Evolutionary conservation across 306 rosid species (phyloP).

Genomic region (Castanea crenata): DNA sequence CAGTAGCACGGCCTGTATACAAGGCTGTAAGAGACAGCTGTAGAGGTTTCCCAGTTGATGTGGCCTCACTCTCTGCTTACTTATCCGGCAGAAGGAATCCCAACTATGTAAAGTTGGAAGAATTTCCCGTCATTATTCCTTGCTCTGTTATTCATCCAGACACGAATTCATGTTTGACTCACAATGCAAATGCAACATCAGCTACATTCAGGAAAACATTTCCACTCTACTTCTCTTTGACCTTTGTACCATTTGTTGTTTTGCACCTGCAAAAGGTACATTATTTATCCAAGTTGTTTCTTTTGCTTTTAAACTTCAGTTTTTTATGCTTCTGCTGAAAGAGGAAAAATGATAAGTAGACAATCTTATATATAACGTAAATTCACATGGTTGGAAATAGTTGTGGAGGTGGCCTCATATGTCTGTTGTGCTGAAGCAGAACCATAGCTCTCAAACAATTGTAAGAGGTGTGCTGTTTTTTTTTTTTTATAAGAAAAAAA

Average conservation of each 20-base stretch:
- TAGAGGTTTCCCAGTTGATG: slow-evolving; percentile 75
- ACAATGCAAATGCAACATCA: slow-evolving; percentile 69
- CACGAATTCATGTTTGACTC: slow-evolving; percentile 77
- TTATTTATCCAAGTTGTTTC: slow-evolving; percentile 16
- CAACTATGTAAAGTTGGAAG: slow-evolving; percentile 63
- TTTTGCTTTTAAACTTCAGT: neutral
- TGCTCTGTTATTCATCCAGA: slow-evolving; percentile 85
- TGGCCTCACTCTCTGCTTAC: slow-evolving; percentile 64
- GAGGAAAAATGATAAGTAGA: no score
- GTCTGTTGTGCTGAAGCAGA: no score
- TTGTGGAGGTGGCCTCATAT: no score
- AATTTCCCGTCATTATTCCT: slow-evolving; percentile 81
- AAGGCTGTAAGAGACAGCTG: slow-evolving; percentile 91
- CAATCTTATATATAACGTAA: no score
- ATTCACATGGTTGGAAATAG: no score
- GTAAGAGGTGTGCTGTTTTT: no score
- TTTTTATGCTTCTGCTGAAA: no score
- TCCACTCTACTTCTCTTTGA: slow-evolving; percentile 94
- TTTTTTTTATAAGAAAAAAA: no score
- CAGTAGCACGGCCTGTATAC: slow-evolving; percentile 90
- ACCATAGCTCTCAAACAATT: no score
- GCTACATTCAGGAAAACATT: slow-evolving; percentile 90
- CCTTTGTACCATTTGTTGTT: slow-evolving; percentile 93
- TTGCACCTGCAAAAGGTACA: slow-evolving; percentile 87
- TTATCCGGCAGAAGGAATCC: slow-evolving; percentile 51